These are phyloP conservation scores for Cystobasidium slooffiae DNA, from an alignment of 1,284 basidiomycete genomes.

Conservation along the genomic window DNA sequence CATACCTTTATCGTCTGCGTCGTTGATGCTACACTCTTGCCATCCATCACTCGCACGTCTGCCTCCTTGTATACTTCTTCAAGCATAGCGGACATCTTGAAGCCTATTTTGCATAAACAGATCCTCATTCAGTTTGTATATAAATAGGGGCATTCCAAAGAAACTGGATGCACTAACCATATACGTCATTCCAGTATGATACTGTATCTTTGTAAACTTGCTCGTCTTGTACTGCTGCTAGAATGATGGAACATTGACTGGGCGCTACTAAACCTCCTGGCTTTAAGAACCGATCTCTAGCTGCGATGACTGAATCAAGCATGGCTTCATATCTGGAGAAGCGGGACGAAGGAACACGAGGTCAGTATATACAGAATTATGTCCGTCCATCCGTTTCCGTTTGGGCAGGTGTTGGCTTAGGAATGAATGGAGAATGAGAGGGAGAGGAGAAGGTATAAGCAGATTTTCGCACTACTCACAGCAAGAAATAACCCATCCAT, in stretches of 20 bases:
- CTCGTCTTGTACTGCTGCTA: conserved; percentile 75
- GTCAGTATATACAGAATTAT: neutral
- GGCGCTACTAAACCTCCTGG: conserved; percentile 85
- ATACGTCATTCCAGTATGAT: conserved; percentile 87
- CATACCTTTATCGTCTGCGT: conserved; percentile 71
- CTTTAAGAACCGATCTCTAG: conserved; percentile 81
- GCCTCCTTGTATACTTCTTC: conserved; percentile 74
- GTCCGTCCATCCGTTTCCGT: too few relatives aligned
- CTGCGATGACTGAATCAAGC: conserved; percentile 90
- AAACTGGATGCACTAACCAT: conserved; percentile 64
- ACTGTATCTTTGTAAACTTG: conserved; percentile 79
- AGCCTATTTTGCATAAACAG: conserved; percentile 92
- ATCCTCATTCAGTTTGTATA: conserved; percentile 93
- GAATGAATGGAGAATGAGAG: too few relatives aligned
- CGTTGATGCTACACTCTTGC: conserved; percentile 70
- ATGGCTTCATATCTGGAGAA: conserved; percentile 79
- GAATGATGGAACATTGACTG: conserved; percentile 82
- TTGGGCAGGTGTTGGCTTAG: too few relatives aligned
- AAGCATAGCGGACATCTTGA: conserved; percentile 80
- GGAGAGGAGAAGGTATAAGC: too few relatives aligned
- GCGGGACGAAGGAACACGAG: conserved; percentile 48
- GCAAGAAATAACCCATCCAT: conserved; percentile 93
- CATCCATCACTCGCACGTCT: conserved; percentile 75
- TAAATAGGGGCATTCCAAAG: neutral
- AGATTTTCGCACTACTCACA: conserved; percentile 10